Evolutionary conservation across 2,329 filamentous ascomycete species (phyloP).

Genomic region (Colletotrichum somersetense): DNA sequence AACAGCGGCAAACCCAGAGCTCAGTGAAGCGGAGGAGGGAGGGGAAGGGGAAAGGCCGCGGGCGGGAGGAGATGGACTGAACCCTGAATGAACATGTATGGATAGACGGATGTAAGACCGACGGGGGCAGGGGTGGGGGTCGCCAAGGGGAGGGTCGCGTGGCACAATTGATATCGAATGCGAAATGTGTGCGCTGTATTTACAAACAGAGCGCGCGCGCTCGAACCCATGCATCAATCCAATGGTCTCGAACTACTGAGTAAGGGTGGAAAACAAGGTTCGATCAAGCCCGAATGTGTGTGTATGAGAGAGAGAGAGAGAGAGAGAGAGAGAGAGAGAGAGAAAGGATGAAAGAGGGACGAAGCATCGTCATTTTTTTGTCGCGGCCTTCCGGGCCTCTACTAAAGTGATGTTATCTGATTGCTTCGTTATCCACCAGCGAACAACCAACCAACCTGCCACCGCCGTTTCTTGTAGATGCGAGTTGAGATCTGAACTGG

Average conservation of each 20-base stretch:
- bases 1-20: not conserved
- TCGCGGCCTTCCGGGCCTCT: constrained; percentile 6
- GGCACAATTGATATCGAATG: constrained; percentile 33
- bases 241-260: not conserved
- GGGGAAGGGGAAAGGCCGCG: not conserved
- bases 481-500: constrained; percentile 12
- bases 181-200: constrained; percentile 19
- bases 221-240: not conserved
- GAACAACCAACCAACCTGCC: too few species aligned
- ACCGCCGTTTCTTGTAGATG: not conserved
- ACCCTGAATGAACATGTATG: not conserved
- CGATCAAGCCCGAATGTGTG: not conserved
- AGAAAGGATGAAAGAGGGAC: not conserved
- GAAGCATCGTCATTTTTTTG: not conserved
- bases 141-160: constrained; percentile 21
- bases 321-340: not conserved
- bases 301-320: not conserved
- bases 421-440: constrained; percentile 3
- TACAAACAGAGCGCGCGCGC: not conserved
- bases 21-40: not conserved
- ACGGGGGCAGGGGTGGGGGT: not conserved
- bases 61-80: not conserved
- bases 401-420: constrained; percentile 11
- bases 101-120: constrained; percentile 1
- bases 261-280: not conserved